A percentile compares a stretch with the other conserved stretches of the same genome.
Conservation (phyloP, 2,329 filamentous ascomycete genomes). For the Fusarium poae region DNA sequence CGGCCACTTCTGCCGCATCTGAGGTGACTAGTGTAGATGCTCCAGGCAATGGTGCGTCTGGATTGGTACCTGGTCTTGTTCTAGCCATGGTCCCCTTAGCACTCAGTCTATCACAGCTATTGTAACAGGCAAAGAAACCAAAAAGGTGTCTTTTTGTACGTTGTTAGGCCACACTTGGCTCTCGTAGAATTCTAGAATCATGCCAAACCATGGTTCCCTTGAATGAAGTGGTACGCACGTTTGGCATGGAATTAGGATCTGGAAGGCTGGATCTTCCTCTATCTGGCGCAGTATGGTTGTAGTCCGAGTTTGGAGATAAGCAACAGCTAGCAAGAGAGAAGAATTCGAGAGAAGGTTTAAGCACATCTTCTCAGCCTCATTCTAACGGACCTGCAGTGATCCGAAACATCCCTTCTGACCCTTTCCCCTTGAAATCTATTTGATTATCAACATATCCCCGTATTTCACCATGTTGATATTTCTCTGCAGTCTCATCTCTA, state of each 20-base stretch:
- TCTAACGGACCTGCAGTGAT: fast-evolving
- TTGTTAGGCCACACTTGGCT: neutral
- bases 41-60: slow-evolving; percentile 28
- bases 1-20: slow-evolving; percentile 6
- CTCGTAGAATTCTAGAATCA: neutral
- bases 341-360: neutral
- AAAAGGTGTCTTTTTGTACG: neutral
- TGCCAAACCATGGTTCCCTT: neutral
- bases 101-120: slow-evolving; percentile 11
- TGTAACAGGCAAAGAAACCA: neutral
- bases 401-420: neutral
- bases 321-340: neutral
- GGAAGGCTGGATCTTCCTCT: neutral
- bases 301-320: neutral
- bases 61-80: slow-evolving; percentile 20
- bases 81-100: slow-evolving; percentile 18
- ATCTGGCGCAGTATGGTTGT: neutral
- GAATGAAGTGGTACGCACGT: neutral
- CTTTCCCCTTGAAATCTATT: neutral
- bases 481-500: neutral
- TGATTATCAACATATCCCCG: neutral
- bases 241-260: neutral
- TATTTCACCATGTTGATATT: neutral
- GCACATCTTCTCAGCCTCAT: neutral
- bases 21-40: slow-evolving; percentile 12